Evolutionary conservation across 768 basidiomycete species (phyloP), one percentile per base, ranked within the genome.

Genomic region (Terana coerulea): DNA sequence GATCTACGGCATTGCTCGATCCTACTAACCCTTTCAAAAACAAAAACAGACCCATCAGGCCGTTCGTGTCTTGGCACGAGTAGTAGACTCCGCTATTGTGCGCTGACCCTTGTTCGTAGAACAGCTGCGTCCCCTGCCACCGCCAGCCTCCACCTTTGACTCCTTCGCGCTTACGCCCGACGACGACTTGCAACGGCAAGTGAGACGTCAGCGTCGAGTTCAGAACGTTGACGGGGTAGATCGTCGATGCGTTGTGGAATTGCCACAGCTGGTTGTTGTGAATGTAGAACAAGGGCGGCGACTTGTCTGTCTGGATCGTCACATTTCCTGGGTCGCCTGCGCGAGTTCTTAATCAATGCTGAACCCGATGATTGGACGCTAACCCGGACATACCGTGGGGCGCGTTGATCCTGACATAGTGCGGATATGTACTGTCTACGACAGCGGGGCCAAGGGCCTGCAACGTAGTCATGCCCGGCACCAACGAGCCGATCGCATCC

Each of bases 91-190:
- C 54, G 54, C 75, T 76, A 17, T 70, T 69, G 54, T 62, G 61
- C 15, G 59, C 22, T 17, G 40, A 35, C 6, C 74, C 79, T 54
- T 68, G 65, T 50, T 77, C 79, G 57, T 76, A 75, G 48, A 64
- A 59, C 28, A 83, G 69, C 73, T 74, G 74, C 11, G 78, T 79
- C 21, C 78, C 78, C 56, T 73, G 65, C 79, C 80, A 84, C 43
- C 72, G 59, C 81, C 81, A 83, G 9, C 55, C 59, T 3, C 78
- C 77, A 29, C 68, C 68, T n/a, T 57, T 58, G n/a, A 78, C 62
- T 24, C 74, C 72, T 24, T 63, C 64, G 21, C 50, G 61, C 55
- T 73, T 71, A 31, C 60, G 66, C 19, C 71, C 75, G 21, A 76
- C 57, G 7, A 72, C 63, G 31, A 85, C 61, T 60, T 80, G 80